phyloP scores from a whole-genome alignment of 257 asterid genomes.

The Forsythia viridissima region DNA sequence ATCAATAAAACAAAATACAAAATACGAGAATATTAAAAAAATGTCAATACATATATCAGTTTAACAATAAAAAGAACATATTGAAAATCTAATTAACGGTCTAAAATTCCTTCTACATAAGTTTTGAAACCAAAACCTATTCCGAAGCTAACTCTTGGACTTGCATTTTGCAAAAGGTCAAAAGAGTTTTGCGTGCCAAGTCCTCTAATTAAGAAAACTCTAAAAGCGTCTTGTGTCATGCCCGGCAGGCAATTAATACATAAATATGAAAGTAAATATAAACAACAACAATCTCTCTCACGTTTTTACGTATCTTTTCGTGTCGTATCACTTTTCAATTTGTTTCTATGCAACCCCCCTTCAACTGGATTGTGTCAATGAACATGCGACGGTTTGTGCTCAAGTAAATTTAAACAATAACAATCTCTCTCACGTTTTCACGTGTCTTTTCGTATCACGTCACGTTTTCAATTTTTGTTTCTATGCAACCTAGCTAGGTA shows the following conservation, averaged over 20 bases:
- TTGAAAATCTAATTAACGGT: neutral
- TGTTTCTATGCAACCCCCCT: neutral
- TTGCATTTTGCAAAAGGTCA: neutral
- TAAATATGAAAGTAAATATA: neutral
- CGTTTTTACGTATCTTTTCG: neutral
- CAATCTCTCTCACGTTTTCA: neutral
- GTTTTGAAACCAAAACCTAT: neutral
- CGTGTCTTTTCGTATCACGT: neutral
- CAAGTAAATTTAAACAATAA: constrained; percentile 11
- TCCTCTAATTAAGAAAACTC: neutral
- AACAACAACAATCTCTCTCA: neutral
- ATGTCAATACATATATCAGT: neutral
- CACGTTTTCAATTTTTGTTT: neutral
- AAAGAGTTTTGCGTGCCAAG: neutral
- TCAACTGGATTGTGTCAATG: constrained; percentile 54
- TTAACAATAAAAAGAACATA: neutral
- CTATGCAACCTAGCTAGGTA: neutral
- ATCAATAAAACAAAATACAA: neutral
- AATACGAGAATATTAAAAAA: neutral
- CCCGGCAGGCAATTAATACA: neutral
- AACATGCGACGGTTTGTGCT: constrained; percentile 76
- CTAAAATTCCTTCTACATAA: neutral
- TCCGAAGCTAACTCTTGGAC: neutral
- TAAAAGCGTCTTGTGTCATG: neutral
- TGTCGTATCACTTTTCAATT: neutral